Evolutionary conservation across 768 basidiomycete species (phyloP), one percentile per base, ranked within the genome.

Genomic region (Leccinum rimulosum): DNA sequence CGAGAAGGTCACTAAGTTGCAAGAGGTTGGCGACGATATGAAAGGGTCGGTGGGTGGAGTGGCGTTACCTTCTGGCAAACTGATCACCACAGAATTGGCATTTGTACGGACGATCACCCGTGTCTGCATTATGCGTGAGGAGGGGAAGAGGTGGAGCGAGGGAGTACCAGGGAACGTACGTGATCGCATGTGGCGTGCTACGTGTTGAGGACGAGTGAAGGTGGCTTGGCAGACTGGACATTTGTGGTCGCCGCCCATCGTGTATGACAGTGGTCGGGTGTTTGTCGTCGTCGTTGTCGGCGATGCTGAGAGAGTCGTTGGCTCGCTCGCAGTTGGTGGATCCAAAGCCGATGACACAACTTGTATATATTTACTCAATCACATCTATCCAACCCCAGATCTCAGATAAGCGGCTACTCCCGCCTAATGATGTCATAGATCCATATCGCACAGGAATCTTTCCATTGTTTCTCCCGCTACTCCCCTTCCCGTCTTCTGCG

Each of bases 161-260:
- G 49, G 54, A 40, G 40, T 40, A 4, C 33, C 5, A 40, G 58
- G 38, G 58, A 50, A 86, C 90, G 76, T 77, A 93, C 90, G 91
- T 65, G 90, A 92, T 73, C 91, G 85, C 91, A 93, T 93, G 74
- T 93, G 92, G 52, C 91, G 77, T 1, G 90, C 89, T 50, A 94
- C 92, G 84, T 94, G 91, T 68, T 93, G 91, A 30, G 91, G 91
- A 54, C 91, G 82, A 25, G 92, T 94, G 64, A 94, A 94, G 0
- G 91, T 92, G 0, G 92, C 88, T 62, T 88, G 84, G 72, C 91
- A 94, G 12, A 93, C 91, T 17, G 91, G 86, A 71, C 92, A 93
- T 73, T 88, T 89, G 81, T 91, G 88, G 75, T 91, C 89, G 38
- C 89, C 89, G 60, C 82, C 89, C 89, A 91, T 91, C 30, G 57